phyloP scores from a whole-genome alignment of 1,284 basidiomycete species.

The Acaromyces ingoldii region DNA sequence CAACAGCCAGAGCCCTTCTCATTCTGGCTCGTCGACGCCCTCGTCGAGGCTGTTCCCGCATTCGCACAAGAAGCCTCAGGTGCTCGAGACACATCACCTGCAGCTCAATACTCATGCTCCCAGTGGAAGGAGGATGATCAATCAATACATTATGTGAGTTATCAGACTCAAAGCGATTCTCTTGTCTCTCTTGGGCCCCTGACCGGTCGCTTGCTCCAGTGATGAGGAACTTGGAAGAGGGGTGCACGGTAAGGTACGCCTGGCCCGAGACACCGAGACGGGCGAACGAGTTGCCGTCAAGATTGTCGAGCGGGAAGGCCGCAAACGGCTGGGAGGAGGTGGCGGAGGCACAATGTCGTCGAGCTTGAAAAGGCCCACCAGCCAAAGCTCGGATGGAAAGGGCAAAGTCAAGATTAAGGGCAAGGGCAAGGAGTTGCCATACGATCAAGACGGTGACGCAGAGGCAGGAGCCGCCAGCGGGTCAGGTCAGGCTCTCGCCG shows the following conservation, averaged over 20 bases:
- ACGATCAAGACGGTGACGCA: neutral
- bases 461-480: too few relatives aligned
- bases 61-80: conserved; percentile 1
- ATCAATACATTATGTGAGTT: conserved; percentile 52
- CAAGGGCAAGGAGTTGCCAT: neutral
- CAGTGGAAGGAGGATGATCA: conserved; percentile 48
- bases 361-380: too few relatives aligned
- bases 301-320: conserved; percentile 45
- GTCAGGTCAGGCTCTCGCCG: too few relatives aligned
- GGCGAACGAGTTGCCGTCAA: conserved; percentile 48
- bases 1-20: neutral
- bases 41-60: neutral
- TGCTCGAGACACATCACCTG: conserved; percentile 41
- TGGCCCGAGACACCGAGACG: conserved; percentile 42
- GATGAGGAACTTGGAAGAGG: conserved; percentile 47
- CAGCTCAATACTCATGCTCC: conserved; percentile 39
- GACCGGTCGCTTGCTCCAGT: neutral
- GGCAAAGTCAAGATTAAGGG: too few relatives aligned
- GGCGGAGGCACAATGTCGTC: too few relatives aligned
- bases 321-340: conserved; percentile 37
- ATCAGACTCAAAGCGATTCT: too few relatives aligned
- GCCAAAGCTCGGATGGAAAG: too few relatives aligned
- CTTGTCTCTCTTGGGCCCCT: neutral
- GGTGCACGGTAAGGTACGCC: conserved; percentile 46
- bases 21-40: conserved; percentile 2